phyloP scores from a whole-genome alignment of 2,329 filamentous ascomycete species.

The Cladosporium sp. region DNA sequence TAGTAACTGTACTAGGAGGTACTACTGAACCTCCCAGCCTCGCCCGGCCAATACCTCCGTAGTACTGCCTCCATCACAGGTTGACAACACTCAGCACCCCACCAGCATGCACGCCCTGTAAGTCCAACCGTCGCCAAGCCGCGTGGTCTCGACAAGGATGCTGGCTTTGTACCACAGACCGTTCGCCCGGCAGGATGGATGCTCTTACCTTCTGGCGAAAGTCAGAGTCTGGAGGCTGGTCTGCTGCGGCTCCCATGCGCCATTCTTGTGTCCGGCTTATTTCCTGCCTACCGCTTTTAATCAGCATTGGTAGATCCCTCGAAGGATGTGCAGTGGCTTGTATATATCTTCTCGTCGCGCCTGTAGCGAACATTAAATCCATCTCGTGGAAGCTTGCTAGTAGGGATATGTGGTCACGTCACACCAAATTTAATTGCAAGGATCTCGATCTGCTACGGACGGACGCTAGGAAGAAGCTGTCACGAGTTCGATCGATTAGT shows the following conservation, averaged over 20 bases:
- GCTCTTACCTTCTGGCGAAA: neutral
- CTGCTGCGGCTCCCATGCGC: neutral
- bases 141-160: slow-evolving; percentile 7
- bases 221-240: neutral
- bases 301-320: neutral
- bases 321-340: neutral
- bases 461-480: no score
- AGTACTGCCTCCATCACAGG: neutral
- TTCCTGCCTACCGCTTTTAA: neutral
- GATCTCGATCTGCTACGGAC: no score
- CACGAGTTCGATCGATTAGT: no score
- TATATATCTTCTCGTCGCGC: neutral
- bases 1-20: no score
- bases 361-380: no score
- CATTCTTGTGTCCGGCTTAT: neutral
- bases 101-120: neutral
- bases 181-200: slow-evolving; percentile 7
- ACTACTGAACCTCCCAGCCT: neutral
- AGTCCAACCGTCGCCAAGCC: neutral
- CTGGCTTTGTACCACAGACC: neutral
- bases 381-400: no score
- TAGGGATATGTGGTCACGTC: no score
- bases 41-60: no score
- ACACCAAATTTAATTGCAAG: no score
- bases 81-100: neutral